Base-by-base conservation (phyloP, 148 eudicot species). In the Amaranthus hypochondriacus region DNA sequence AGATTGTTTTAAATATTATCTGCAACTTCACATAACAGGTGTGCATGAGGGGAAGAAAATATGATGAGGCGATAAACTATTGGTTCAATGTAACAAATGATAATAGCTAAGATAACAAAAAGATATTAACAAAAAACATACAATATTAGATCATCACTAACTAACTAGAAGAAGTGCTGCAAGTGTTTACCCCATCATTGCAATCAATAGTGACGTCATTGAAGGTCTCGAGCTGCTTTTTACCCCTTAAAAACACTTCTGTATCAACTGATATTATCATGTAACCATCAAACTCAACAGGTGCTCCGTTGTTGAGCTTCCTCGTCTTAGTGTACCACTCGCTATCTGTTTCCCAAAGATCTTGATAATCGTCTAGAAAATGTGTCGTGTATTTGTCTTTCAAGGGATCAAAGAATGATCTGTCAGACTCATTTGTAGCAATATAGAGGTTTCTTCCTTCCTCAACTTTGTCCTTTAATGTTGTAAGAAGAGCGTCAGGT, bases 231-330 rank as follows among this genome's bases (percentile, higher is more conserved):
- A 92, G 75, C 85, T 96, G 97, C 82, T 79, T 96, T 63, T 90
- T 92, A 7, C 94, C 99, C 87, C 96, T 92, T 84, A 90, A 85
- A 82, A 90, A 96, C 74, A 96, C 97, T 68, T 92, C 99, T 2
- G 91, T 87, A 68, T 96, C 99, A 70, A 96, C 94, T 5, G 89
- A 90, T 56, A 81, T 82, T 82, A 86, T 92, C 97, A 92, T 96
- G 78, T 92, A 96, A 9, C 99, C 97, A 84, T 96, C 99, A 39
- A 96, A 96, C 76, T 90, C 97, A 42, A 92, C 96, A 9, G 92
- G 81, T 52, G 82, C 77, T 10, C 96, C 97, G 10, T 84, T 84
- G 58, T 89, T 92, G 57, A 96, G 90, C 83, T 89, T 96, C 7
- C 78, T 73, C 2, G 87, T 90, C 21, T 96, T 97, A 4, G 82